phyloP scores from a whole-genome alignment of 208 protist genomes.

The Leishmania mexicana region DNA sequence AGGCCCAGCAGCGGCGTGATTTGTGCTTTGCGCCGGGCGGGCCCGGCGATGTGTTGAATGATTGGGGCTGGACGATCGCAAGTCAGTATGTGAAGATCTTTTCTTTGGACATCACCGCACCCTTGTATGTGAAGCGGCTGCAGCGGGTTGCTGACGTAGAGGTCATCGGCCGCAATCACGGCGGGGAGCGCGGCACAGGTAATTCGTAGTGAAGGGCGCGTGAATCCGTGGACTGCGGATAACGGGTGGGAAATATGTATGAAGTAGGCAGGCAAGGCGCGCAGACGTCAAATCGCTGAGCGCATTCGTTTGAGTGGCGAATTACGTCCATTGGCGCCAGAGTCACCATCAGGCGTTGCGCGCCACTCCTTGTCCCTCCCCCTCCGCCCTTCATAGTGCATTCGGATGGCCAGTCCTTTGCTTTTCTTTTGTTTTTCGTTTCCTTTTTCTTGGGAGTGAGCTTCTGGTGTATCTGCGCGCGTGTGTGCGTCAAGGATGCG shows the following conservation, averaged over 20 bases:
- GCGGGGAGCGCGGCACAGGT: not conserved
- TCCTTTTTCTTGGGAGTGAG: not conserved
- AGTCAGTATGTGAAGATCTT: conserved; percentile 77
- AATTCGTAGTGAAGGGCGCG: not conserved
- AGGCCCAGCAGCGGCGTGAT: conserved; percentile 24
- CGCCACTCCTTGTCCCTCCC: no score
- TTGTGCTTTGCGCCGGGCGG: conserved; percentile 24
- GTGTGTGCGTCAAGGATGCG: not conserved
- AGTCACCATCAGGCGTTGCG: no score
- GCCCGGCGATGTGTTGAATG: conserved; percentile 42
- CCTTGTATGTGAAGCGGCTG: conserved; percentile 71
- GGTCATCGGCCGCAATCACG: conserved; percentile 15
- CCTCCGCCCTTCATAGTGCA: not conserved
- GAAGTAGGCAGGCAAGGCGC: not conserved
- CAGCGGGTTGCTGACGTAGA: conserved; percentile 37
- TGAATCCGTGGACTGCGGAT: not conserved
- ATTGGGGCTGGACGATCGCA: conserved; percentile 83
- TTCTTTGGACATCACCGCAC: conserved; percentile 56
- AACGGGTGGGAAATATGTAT: not conserved
- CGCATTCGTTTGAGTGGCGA: not conserved
- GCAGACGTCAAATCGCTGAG: not conserved
- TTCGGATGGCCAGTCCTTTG: not conserved
- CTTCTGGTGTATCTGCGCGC: not conserved
- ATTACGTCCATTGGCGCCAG: no score
- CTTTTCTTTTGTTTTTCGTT: no score